Evolutionary conservation across 2,329 filamentous ascomycete species (phyloP), one percentile per base, ranked within the genome.

Genomic region (Cladosporium sp.): DNA sequence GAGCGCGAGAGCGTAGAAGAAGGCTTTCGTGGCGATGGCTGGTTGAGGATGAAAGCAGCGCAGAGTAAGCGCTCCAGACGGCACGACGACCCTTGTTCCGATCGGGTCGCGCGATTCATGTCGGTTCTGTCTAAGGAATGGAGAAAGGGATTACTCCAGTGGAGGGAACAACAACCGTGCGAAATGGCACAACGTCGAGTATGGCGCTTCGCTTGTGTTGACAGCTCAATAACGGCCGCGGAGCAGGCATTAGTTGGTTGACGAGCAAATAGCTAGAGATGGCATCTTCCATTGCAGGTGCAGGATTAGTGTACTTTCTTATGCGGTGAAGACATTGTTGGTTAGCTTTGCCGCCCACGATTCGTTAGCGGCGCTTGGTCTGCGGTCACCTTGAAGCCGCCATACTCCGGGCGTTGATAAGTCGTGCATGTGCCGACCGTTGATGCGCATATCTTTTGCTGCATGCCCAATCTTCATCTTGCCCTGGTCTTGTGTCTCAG

Each of bases 121-220:
- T 32, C 11, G 28, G 21, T 28, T 11, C 3, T 18, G 24, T 28
- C 28, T 12, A 55, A 55, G 55, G 55, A 58, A 58, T 58, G 55
- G 55, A 34, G 32, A 58, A 58, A 58, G 18, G 49, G 55, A 38
- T 36, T 15, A 52, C 24, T 52, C 49, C 24, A 52, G 55, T 21
- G 55, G 55, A 24, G 55, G 26, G 21, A n/a, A 26, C 34, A 41
- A 58, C 55, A 58, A 58, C 55, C 55, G 55, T 58, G 55, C 55
- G 55, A 58, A 12, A 41, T 24, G 6, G n/a, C 55, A 58, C 30
- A 55, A 34, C 52, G 52, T 34, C 52, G 26, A 26, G 30, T 10
- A 55, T 34, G 28, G 28, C n/a, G 28, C 18, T 34, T 41, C 34
- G 32, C 10, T 34, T 14, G 55, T n/a, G 38, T 41, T 34, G 32